Conservation (phyloP, 2,329 filamentous ascomycete species). For the Fusarium nanum region DNA sequence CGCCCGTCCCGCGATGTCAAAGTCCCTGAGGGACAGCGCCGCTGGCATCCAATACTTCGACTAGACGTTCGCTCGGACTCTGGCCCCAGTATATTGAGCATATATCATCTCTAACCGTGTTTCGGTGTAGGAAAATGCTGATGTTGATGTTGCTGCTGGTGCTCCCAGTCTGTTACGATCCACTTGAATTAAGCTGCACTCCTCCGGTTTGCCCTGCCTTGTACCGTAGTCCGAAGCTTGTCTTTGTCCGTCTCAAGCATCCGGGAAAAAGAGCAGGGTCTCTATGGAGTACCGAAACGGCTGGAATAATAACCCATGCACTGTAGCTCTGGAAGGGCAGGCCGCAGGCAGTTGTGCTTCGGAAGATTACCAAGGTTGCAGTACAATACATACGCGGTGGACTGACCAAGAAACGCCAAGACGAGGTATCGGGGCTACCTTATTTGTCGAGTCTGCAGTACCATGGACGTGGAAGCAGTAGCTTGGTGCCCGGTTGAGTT, state of each 20-base stretch:
- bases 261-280: constrained; percentile 26
- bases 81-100: background rate
- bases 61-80: background rate
- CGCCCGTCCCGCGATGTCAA: constrained; percentile 10
- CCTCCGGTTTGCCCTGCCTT: constrained; percentile 14
- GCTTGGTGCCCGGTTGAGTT: background rate
- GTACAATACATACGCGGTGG: constrained; percentile 31
- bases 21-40: background rate
- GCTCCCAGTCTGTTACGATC: background rate
- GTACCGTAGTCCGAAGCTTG: constrained; percentile 17
- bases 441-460: constrained; percentile 13
- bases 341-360: constrained; percentile 41
- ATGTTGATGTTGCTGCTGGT: background rate
- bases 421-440: constrained; percentile 25
- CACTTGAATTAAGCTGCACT: constrained; percentile 7
- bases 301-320: constrained; percentile 14
- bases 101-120: constrained; percentile 9
- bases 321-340: constrained; percentile 26
- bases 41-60: background rate
- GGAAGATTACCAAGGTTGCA: constrained; percentile 41
- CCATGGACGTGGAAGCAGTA: background rate
- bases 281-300: constrained; percentile 34
- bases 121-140: constrained; percentile 11
- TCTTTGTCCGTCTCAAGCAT: constrained; percentile 15
- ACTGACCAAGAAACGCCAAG: constrained; percentile 37